Evolutionary conservation across 208 protist species (phyloP).

Genomic region (Crithidia fasciculata): DNA sequence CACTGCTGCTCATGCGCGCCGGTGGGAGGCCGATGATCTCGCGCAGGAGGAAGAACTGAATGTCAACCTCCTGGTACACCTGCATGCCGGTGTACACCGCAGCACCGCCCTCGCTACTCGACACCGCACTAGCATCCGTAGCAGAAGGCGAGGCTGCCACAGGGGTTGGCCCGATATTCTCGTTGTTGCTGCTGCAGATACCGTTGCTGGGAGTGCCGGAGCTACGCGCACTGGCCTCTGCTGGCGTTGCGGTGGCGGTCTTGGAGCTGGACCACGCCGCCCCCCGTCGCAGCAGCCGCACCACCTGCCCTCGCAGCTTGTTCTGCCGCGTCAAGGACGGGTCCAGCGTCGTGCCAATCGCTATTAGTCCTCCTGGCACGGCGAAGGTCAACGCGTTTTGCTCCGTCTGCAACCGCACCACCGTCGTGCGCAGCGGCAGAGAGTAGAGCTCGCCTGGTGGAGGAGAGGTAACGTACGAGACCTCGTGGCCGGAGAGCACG

Average conservation of each 20-base stretch:
- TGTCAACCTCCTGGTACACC: constrained; percentile 97
- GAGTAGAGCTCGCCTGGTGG: constrained; percentile 89
- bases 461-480: constrained; percentile 20
- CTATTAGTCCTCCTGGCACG: constrained; percentile 99
- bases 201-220: too few relatives aligned
- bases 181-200: too few relatives aligned
- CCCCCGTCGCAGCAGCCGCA: constrained; percentile 27
- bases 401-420: constrained; percentile 96
- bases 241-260: too few relatives aligned
- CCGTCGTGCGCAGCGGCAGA: constrained; percentile 93
- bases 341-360: constrained; percentile 99
- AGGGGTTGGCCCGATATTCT: too few relatives aligned
- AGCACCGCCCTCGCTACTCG: too few relatives aligned
- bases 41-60: constrained; percentile 97
- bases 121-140: too few relatives aligned
- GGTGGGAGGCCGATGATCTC: constrained; percentile 90
- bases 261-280: constrained; percentile 8
- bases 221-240: not conserved
- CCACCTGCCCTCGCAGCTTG: constrained; percentile 97
- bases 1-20: not conserved
- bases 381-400: constrained; percentile 98
- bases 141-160: too few relatives aligned
- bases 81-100: constrained; percentile 35
- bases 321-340: constrained; percentile 98
- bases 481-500: constrained; percentile 22